Evolutionary conservation across 2,329 filamentous ascomycete genomes (phyloP).

Genomic region (Paecilomyces dactylethromorphus): DNA sequence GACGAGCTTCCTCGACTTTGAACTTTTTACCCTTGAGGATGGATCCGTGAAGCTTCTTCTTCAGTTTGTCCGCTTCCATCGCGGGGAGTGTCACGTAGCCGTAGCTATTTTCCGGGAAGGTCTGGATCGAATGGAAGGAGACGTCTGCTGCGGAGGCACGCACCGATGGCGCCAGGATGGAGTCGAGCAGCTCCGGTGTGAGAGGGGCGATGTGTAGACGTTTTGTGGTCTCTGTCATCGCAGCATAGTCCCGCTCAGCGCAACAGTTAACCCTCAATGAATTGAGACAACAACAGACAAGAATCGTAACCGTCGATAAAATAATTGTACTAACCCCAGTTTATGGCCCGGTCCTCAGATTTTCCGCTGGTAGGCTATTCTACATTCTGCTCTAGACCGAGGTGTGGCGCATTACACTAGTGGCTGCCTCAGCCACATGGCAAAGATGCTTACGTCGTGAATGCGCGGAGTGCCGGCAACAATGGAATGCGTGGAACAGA

Average conservation of each 20-base stretch:
- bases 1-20: constrained; percentile 72
- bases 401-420: constrained; percentile 8
- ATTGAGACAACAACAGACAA: not conserved
- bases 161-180: constrained; percentile 64
- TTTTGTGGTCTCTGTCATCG: constrained; percentile 28
- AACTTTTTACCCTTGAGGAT: constrained; percentile 81
- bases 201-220: constrained; percentile 87
- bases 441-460: not conserved
- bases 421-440: not conserved
- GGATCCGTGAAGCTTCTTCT: constrained; percentile 82
- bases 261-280: not conserved
- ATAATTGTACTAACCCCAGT: not conserved
- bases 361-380: not conserved
- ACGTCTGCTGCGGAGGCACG: constrained; percentile 66
- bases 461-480: not conserved
- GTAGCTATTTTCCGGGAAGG: constrained; percentile 85
- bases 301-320: not conserved
- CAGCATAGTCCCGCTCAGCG: constrained; percentile 4
- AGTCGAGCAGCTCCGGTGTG: constrained; percentile 63
- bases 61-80: constrained; percentile 81
- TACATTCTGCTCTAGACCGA: not conserved
- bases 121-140: constrained; percentile 79
- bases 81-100: constrained; percentile 79
- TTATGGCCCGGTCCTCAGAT: not conserved
- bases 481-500: too few species aligned